phyloP scores from a whole-genome alignment of 2,329 filamentous ascomycete genomes.

The Fusarium nematophilum region DNA sequence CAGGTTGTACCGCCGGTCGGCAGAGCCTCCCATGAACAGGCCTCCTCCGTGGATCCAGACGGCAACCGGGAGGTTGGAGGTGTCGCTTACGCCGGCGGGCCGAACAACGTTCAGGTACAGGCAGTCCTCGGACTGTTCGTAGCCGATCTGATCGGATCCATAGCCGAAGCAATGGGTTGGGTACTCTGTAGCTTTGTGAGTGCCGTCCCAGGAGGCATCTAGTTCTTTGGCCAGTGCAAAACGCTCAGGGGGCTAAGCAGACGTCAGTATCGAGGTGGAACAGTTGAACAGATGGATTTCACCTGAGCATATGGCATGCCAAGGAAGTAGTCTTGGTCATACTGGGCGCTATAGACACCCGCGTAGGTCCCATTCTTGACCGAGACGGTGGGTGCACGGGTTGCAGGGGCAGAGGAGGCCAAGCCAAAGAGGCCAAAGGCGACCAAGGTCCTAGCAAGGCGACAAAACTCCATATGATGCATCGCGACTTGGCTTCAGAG shows the following conservation, averaged over 20 bases:
- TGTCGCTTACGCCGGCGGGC: slow-evolving; percentile 56
- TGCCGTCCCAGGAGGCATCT: slow-evolving; percentile 57
- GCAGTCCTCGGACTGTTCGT: slow-evolving; percentile 63
- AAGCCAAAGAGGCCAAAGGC: background rate
- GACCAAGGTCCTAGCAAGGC: background rate
- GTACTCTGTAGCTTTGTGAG: slow-evolving; percentile 57
- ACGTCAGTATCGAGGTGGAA: background rate
- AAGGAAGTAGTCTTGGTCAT: slow-evolving; percentile 26
- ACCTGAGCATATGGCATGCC: slow-evolving; percentile 23
- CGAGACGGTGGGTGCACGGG: background rate
- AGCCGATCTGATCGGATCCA: slow-evolving; percentile 47
- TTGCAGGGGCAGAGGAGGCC: background rate
- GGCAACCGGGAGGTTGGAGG: slow-evolving; percentile 62
- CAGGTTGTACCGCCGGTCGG: slow-evolving; percentile 68
- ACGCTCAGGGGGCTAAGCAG: slow-evolving; percentile 23
- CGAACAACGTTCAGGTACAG: slow-evolving; percentile 72
- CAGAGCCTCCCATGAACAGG: slow-evolving; percentile 47
- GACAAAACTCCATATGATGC: background rate
- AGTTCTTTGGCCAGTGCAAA: slow-evolving; percentile 50
- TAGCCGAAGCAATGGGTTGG: slow-evolving; percentile 63
- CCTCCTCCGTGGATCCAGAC: slow-evolving; percentile 67
- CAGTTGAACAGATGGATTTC: too few species aligned
- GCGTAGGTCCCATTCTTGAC: slow-evolving; percentile 27
- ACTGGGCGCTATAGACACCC: slow-evolving; percentile 13
- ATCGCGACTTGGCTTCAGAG: background rate